Evolutionary conservation across 768 basidiomycete genomes (phyloP).

Genomic region (Mycena epipterygia): DNA sequence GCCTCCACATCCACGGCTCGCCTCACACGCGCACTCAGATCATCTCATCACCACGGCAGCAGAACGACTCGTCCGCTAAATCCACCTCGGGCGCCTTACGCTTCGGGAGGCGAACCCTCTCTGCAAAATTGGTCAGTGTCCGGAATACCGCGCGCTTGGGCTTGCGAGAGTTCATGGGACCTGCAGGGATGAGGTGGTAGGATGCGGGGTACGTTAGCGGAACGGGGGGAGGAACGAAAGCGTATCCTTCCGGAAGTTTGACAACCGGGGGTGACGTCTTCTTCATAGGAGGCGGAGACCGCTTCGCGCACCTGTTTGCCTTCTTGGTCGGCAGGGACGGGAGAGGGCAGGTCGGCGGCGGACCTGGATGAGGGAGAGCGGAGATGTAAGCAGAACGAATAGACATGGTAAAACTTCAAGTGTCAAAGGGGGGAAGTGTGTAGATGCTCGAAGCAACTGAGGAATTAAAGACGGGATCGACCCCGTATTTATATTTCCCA

Average conservation of each 20-base stretch:
- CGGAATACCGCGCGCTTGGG: constrained; percentile 6
- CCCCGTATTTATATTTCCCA: too few species aligned
- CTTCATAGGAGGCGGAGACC: neutral
- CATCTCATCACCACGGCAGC: neutral
- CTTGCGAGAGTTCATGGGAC: constrained; percentile 5
- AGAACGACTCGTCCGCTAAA: neutral
- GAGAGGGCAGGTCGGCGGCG: constrained; percentile 6
- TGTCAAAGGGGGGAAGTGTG: too few species aligned
- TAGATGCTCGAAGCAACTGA: too few species aligned
- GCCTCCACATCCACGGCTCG: too few species aligned
- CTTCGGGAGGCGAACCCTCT: neutral
- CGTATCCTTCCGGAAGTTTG: constrained; percentile 15
- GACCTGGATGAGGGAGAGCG: constrained; percentile 4
- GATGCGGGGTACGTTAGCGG: constrained; percentile 7
- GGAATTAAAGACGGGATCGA: too few species aligned
- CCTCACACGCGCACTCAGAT: too few species aligned
- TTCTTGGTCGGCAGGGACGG: neutral
- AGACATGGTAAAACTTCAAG: too few species aligned
- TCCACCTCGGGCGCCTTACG: neutral
- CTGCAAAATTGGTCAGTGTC: constrained; percentile 5
- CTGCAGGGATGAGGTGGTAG: constrained; percentile 14
- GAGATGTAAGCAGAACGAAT: neutral
- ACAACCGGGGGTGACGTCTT: neutral
- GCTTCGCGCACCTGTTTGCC: neutral
- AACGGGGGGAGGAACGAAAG: constrained; percentile 4